Evolutionary conservation across 352 stramenopile species (phyloP).

Genomic region (Aphanomyces stellatus): DNA sequence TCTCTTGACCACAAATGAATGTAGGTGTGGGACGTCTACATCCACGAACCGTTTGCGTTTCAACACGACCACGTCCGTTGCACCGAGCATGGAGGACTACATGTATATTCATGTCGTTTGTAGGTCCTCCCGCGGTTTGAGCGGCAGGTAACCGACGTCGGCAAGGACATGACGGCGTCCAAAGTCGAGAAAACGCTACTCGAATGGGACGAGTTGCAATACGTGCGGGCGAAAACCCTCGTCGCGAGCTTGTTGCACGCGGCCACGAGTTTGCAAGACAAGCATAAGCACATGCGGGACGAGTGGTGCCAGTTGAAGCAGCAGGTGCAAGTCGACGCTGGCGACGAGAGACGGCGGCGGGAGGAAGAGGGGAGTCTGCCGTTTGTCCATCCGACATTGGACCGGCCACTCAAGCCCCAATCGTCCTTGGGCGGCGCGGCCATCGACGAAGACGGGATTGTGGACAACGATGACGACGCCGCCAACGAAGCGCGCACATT

Average conservation of each 20-base stretch:
- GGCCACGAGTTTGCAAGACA: neutral
- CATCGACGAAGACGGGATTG: neutral
- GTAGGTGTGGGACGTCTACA: neutral
- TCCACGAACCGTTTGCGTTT: slow-evolving; percentile 12
- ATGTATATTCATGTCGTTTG: neutral
- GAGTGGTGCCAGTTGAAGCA: neutral
- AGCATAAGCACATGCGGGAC: neutral
- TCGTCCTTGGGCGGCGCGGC: neutral
- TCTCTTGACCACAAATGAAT: neutral
- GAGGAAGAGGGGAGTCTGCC: neutral
- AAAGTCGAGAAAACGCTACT: neutral
- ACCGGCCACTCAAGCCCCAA: slow-evolving; percentile 5
- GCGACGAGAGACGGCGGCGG: too few species aligned
- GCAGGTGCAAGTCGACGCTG: neutral
- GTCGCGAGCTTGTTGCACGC: slow-evolving; percentile 8
- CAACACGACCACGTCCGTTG: slow-evolving; percentile 1
- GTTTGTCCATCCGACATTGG: slow-evolving; percentile 6
- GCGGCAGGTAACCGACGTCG: slow-evolving; percentile 11
- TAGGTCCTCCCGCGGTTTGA: slow-evolving; percentile 16
- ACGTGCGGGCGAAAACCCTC: neutral
- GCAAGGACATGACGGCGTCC: neutral
- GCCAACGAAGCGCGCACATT: neutral
- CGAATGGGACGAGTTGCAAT: slow-evolving; percentile 13
- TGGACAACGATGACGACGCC: neutral
- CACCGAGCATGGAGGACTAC: neutral